Evolutionary conservation across 2,329 filamentous ascomycete species (phyloP), one percentile per base, ranked within the genome.

Genomic region (Ascosphaera apis): DNA sequence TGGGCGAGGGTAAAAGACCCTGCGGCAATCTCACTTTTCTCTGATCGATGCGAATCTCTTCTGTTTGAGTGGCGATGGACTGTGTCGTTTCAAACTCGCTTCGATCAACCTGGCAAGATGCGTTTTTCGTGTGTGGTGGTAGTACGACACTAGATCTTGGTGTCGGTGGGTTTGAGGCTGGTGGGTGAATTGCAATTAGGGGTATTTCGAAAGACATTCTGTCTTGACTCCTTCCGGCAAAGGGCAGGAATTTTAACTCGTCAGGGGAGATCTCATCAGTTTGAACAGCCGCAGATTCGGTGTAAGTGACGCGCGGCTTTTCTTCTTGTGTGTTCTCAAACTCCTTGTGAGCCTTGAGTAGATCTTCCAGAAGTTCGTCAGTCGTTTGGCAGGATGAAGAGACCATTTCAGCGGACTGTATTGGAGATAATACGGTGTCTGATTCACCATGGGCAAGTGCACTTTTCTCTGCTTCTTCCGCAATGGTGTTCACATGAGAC

Each of bases 161-260:
- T 2, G 82, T 83, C 3, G 74, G 63, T n/a, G 86, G 83, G 34
- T 78, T 70, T 37, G 82, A 91, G 2, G 67, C 72, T 0, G 88
- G 86, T 21, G 88, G 88, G 45, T 91, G 79, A 36, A 98, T 81
- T 38, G 81, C 78, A 49, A 98, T 98, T 46, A 75, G 79, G 0
- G 86, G 86, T 41, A 93, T 77, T 3, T n/a, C n/a, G n/a, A n/a
- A n/a, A n/a, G n/a, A n/a, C n/a, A n/a, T n/a, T n/a, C n/a, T n/a
- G n/a, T n/a, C n/a, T n/a, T n/a, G n/a, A n/a, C n/a, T n/a, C n/a
- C n/a, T n/a, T n/a, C n/a, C n/a, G n/a, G n/a, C n/a, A n/a, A n/a
- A n/a, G n/a, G n/a, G n/a, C n/a, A n/a, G n/a, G n/a, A n/a, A n/a
- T n/a, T n/a, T n/a, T n/a, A n/a, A n/a, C n/a, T n/a, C n/a, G n/a